Percentiles rank a stretch among this genome's conserved stretches.
Evolutionary conservation across 441 rosid species (phyloP).

Genomic region (Macaranga tanarius): DNA sequence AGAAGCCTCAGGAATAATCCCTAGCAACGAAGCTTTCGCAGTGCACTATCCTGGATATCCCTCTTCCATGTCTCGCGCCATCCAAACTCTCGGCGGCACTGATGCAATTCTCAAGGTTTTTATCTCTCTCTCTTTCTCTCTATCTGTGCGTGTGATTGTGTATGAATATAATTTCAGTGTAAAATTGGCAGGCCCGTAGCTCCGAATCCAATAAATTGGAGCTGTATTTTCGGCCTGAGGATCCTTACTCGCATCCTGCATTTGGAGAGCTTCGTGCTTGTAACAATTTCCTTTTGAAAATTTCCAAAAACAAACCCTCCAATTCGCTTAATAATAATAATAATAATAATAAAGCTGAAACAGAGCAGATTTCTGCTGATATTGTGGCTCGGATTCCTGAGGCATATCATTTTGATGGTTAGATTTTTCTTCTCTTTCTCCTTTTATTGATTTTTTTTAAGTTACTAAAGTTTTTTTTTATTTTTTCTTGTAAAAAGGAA

Average conservation of each 20-base stretch:
- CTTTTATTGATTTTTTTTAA: neutral
- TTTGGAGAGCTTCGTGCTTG: constrained; percentile 63
- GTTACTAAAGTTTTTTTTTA: too few species aligned
- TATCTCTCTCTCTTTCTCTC: neutral
- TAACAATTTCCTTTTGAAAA: constrained; percentile 53
- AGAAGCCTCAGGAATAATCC: constrained; percentile 54
- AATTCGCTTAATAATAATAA: too few species aligned
- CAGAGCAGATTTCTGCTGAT: constrained; percentile 53
- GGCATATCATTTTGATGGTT: constrained; percentile 78
- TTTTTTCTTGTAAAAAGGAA: constrained; percentile 45
- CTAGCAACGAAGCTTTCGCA: constrained; percentile 50
- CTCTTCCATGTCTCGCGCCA: constrained; percentile 58
- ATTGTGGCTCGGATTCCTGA: constrained; percentile 69
- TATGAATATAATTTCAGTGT: too few species aligned
- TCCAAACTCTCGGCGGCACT: constrained; percentile 74
- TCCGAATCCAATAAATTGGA: constrained; percentile 59
- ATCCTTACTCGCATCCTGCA: constrained; percentile 81
- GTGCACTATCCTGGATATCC: constrained; percentile 82
- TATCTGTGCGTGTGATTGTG: too few species aligned
- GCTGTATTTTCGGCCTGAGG: constrained; percentile 88
- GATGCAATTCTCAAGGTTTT: constrained; percentile 55
- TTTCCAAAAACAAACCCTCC: constrained; percentile 43
- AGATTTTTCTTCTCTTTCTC: constrained; percentile 13
- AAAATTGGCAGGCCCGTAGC: constrained; percentile 50
- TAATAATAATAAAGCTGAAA: neutral